Base-by-base conservation (phyloP, 805 yeast species). In the Zygosaccharomyces gambellarensis region DNA sequence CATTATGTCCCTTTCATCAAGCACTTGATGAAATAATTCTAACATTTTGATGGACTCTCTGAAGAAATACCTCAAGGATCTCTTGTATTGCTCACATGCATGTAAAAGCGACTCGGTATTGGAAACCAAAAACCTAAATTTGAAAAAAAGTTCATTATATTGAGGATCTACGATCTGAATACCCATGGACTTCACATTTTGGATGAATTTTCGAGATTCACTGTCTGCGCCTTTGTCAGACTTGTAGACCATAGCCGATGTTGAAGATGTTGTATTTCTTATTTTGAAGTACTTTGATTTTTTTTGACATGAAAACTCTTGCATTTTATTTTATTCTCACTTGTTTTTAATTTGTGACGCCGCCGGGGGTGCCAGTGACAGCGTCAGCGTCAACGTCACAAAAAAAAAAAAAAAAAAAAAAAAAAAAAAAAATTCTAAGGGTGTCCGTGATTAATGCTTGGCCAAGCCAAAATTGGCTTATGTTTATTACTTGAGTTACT, bases 361-460 rank as follows among this genome's bases (percentile, higher is more conserved):
- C 43, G 28, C 28, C 9, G 1, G 3, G 28, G 28, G 28, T 25
- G 6, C 28, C 28, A 25, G 9, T 8, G 9, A 6, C 28, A 17
- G 36, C 39, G 7, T 5, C 5, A 5, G 21, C 2, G 19, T 32
- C 12, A 9, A 21, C 25, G 45, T 36, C 11, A 23, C 40, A 22
- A 25, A 49, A 39, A 21, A 22, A 23, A 11, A 17, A 8, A n/a
- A 22, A 3, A 34, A 25, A 19, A 34, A 39, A 8, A 32, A 44
- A 34, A 14, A 44, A 12, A 12, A 12, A 27, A 30, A 44, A 44
- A 34, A 29, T 21, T 12, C n/a, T 23, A 58, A 17, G 86, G 85
- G 61, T 82, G 87, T 0, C 85, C 84, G 56, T 80, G 86, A 55
- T 82, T 76, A 11, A 80, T 74, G 0, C 87, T 86, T 0, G 87